A percentile compares a stretch with the other conserved stretches of the same genome.
Evolutionary conservation across 371 early-diverging fungal genomes (phyloP).

Genomic region (Dinochytrium kinnereticum): DNA sequence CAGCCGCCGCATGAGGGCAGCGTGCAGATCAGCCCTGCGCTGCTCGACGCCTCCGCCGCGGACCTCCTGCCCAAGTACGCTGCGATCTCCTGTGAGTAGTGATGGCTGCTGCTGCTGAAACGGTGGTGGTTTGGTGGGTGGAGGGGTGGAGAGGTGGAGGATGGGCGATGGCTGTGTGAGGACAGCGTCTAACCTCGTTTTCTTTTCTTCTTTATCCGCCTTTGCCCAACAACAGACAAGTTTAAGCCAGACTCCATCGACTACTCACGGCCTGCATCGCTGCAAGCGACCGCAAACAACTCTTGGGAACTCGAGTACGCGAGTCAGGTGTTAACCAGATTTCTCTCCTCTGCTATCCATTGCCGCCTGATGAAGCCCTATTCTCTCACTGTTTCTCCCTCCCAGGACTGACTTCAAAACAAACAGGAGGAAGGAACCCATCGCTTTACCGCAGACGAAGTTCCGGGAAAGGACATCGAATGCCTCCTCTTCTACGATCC

Average conservation of each 20-base stretch:
- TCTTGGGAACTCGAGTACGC: not conserved
- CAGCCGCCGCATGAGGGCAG: not conserved
- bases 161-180: not conserved
- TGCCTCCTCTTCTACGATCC: constrained; percentile 14
- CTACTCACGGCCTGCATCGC: not conserved
- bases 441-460: not conserved
- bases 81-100: not conserved
- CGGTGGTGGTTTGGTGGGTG: not conserved
- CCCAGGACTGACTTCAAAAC: too few species aligned
- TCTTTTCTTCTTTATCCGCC: not conserved
- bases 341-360: too few species aligned
- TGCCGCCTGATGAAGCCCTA: too few species aligned
- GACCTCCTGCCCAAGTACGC: not conserved
- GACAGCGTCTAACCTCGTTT: not conserved
- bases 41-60: not conserved
- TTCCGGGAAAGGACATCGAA: constrained; percentile 1
- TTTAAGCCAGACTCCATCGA: constrained; percentile 17
- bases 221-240: constrained; percentile 17
- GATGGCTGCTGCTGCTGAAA: not conserved
- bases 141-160: not conserved
- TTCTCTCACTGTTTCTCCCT: not conserved
- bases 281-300: not conserved
- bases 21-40: not conserved
- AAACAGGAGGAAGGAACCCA: not conserved
- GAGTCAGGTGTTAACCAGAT: not conserved